Evolutionary conservation across 78 protist genomes (phyloP), one percentile per base, ranked within the genome.

Genomic region (Tieghemostelium lacteum): DNA sequence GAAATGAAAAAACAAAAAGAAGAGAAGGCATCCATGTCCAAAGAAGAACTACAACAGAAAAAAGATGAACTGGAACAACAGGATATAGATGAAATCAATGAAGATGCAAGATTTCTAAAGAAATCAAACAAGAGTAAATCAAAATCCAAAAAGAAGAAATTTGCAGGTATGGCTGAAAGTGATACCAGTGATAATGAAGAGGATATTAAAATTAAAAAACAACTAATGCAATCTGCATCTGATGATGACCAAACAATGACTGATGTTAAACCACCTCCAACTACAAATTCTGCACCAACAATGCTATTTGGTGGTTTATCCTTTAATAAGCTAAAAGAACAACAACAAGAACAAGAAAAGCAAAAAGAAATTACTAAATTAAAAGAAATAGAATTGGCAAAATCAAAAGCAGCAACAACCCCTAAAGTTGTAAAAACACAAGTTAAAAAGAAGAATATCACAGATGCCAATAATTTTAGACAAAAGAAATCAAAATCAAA

Each of bases 1-100:
- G 64, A 86, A 54, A 49, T 7, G 24, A 24, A 60, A 54, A 57
- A 86, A 45, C 34, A 50, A 62, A 65, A 77, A 64, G 50, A 6
- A 45, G 10, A 45, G 10, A 14, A 6, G 10, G 6, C 52, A 14
- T 45, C 52, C 52, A 6, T 45, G 10, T 45, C 52, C 6, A 45
- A 45, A 45, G n/a, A 45, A 45, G 52, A 45, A 10, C 10, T 45
- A 14, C 6, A 45, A n/a, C n/a, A n/a, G n/a, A n/a, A n/a, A n/a
- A n/a, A n/a, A n/a, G n/a, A n/a, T n/a, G n/a, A n/a, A n/a, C n/a
- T n/a, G n/a, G n/a, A n/a, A n/a, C n/a, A n/a, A n/a, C n/a, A n/a
- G n/a, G n/a, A n/a, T n/a, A n/a, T n/a, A n/a, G n/a, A n/a, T n/a
- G n/a, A n/a, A n/a, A n/a, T n/a, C n/a, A n/a, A n/a, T n/a, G n/a